These are phyloP conservation scores for Aspergillus fructus DNA, from an alignment of 2,329 filamentous ascomycete genomes.

Conservation along the genomic window DNA sequence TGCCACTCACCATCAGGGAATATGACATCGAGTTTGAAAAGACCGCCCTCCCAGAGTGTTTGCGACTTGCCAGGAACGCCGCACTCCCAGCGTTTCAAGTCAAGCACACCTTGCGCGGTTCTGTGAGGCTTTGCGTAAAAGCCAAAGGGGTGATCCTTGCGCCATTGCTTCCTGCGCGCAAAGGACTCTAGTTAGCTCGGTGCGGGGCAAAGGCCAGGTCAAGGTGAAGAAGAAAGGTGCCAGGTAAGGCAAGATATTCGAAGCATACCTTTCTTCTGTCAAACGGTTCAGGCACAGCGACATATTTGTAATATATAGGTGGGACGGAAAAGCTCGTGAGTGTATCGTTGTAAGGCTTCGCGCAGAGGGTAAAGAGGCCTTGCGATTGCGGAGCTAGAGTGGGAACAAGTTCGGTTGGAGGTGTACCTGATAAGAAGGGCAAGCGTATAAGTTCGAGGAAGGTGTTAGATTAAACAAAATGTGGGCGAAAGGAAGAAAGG, in stretches of 20 bases:
- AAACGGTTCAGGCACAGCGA: constrained; percentile 85
- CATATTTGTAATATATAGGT: constrained; percentile 55
- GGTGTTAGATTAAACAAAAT: background rate
- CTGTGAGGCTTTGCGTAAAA: constrained; percentile 91
- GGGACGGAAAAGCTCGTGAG: background rate
- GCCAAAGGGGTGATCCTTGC: constrained; percentile 93
- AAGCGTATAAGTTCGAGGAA: background rate
- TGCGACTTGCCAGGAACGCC: constrained; percentile 94
- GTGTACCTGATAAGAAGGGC: background rate
- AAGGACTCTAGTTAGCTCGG: constrained; percentile 14
- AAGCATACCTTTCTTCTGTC: constrained; percentile 76
- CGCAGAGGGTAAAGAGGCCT: background rate
- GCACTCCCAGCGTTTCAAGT: constrained; percentile 95
- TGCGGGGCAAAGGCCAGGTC: background rate
- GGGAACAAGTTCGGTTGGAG: background rate
- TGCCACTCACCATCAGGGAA: constrained; percentile 81
- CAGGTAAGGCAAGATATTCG: background rate
- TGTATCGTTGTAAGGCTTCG: background rate
- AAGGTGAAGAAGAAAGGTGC: background rate
- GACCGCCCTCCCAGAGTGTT: constrained; percentile 95
- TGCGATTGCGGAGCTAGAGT: background rate
- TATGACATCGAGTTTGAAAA: constrained; percentile 89
- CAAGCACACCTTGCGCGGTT: constrained; percentile 74
- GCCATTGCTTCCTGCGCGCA: constrained; percentile 83
- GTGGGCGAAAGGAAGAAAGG: background rate